phyloP scores from a whole-genome alignment of 345 rosid genomes.

The Eucalyptus regnans region DNA sequence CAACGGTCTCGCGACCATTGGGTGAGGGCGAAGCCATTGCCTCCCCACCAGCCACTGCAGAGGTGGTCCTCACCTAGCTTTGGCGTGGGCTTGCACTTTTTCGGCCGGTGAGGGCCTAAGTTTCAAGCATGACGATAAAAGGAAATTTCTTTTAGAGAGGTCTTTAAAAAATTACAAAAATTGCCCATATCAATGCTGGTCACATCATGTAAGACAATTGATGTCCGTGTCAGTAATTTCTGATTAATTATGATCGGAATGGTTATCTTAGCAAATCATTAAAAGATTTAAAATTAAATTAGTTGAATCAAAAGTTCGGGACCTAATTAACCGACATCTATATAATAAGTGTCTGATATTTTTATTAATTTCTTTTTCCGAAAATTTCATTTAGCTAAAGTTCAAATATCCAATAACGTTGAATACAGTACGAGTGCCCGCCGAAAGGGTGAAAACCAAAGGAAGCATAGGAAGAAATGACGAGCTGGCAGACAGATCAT shows the following conservation, averaged over 20 bases:
- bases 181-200: accelerated
- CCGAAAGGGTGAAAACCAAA: background rate
- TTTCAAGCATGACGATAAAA: accelerated
- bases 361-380: background rate
- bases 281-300: accelerated
- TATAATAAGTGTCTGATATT: too few relatives aligned
- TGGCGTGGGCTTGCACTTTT: background rate
- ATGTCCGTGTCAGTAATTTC: accelerated
- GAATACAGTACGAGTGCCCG: accelerated
- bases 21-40: background rate
- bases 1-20: accelerated
- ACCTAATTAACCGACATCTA: too few relatives aligned
- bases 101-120: accelerated
- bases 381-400: background rate
- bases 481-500: background rate
- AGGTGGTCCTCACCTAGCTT: background rate
- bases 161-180: background rate
- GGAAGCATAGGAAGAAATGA: background rate
- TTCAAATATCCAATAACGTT: background rate
- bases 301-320: accelerated
- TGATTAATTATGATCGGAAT: accelerated
- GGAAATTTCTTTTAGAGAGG: too few relatives aligned
- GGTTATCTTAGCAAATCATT: accelerated
- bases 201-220: accelerated
- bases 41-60: background rate